phyloP scores from a whole-genome alignment of 192 early-diverging fungal genomes.

The Jimgerdemannia flammicorona region DNA sequence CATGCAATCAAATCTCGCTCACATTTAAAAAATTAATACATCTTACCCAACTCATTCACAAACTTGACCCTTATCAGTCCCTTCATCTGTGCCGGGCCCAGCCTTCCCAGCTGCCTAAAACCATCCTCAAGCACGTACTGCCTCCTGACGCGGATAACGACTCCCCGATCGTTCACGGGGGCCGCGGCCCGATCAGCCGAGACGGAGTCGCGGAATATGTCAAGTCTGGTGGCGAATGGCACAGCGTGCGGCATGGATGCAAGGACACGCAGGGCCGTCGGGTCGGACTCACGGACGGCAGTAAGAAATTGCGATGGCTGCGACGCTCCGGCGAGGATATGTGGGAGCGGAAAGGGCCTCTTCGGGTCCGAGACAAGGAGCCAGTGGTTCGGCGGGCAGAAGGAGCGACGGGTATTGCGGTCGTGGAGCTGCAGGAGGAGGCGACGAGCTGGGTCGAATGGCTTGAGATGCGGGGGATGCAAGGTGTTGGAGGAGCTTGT shows the following conservation, averaged over 20 bases:
- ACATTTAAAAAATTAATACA: neutral
- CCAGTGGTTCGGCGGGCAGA: slow-evolving; percentile 60
- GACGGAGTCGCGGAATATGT: slow-evolving; percentile 79
- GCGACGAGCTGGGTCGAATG: slow-evolving; percentile 44
- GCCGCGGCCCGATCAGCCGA: slow-evolving; percentile 47
- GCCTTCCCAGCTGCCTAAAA: slow-evolving; percentile 42
- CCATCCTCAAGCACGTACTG: slow-evolving; percentile 71
- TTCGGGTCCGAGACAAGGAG: slow-evolving; percentile 39
- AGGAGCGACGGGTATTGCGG: slow-evolving; percentile 49
- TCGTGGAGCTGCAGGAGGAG: slow-evolving; percentile 71
- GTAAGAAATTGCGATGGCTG: slow-evolving; percentile 35
- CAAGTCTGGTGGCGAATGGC: slow-evolving; percentile 80
- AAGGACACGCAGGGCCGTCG: slow-evolving; percentile 56
- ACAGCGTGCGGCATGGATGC: slow-evolving; percentile 85
- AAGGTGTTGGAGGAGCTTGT: neutral
- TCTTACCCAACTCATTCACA: slow-evolving; percentile 41
- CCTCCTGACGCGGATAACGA: slow-evolving; percentile 53
- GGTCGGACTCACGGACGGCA: slow-evolving; percentile 34
- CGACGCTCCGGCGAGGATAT: slow-evolving; percentile 22
- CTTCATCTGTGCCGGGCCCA: slow-evolving; percentile 40
- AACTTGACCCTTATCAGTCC: slow-evolving; percentile 49
- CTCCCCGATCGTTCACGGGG: slow-evolving; percentile 9
- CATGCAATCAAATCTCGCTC: neutral
- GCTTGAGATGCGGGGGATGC: neutral
- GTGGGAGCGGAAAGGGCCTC: slow-evolving; percentile 16